Evolutionary conservation across 1,284 basidiomycete genomes (phyloP).

Genomic region (Cutaneotrichosporon cavernicola): DNA sequence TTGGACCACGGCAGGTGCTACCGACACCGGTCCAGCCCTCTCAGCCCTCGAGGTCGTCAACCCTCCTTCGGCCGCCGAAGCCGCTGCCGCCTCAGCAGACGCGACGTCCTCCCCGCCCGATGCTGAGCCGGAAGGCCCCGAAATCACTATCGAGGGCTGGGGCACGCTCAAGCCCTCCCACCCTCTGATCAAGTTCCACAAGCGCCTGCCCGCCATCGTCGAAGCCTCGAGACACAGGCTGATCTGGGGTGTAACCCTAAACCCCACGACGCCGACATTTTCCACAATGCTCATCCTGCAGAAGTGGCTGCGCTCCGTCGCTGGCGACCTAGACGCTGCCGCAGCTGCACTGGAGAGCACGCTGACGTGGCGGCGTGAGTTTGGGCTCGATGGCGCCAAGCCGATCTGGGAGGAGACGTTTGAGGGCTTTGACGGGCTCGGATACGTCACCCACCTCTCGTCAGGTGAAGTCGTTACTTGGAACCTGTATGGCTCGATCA

Average conservation of each 20-base stretch:
- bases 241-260: constrained; percentile 36
- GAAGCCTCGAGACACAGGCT: constrained; percentile 21
- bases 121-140: neutral
- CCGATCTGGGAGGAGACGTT: constrained; percentile 5
- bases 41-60: neutral
- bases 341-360: constrained; percentile 25
- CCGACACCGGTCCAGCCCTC: neutral
- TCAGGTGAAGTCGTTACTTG: constrained; percentile 31
- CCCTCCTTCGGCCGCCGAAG: neutral
- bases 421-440: constrained; percentile 29
- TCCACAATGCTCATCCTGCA: constrained; percentile 31
- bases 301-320: constrained; percentile 32
- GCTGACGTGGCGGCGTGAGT: constrained; percentile 33
- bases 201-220: constrained; percentile 25
- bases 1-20: neutral
- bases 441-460: constrained; percentile 29
- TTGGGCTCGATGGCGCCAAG: constrained; percentile 23
- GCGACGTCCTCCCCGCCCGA: neutral
- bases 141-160: constrained; percentile 17
- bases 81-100: neutral
- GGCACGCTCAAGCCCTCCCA: constrained; percentile 24
- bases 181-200: constrained; percentile 25
- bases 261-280: constrained; percentile 18
- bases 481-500: constrained; percentile 37
- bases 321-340: constrained; percentile 24